A percentile compares a stretch with the other conserved stretches of the same genome.
Evolutionary conservation across 768 basidiomycete genomes (phyloP).

Genomic region (Naganishia antarctica): DNA sequence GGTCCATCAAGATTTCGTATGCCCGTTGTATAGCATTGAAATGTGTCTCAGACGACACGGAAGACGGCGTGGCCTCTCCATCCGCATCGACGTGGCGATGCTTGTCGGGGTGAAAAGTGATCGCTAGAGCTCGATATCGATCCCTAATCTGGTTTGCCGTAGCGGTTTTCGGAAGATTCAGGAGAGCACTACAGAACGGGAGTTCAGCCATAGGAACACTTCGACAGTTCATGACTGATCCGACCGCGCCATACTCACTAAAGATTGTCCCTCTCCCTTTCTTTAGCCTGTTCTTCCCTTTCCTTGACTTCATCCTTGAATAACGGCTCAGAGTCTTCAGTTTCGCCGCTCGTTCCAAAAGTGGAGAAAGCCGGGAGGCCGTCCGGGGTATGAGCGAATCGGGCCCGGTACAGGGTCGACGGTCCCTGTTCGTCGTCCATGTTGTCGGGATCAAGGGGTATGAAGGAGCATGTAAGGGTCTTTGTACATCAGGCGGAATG

Average conservation of each 20-base stretch:
- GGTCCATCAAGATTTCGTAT: slow-evolving; percentile 73
- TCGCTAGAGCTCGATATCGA: slow-evolving; percentile 64
- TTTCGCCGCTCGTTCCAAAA: slow-evolving; percentile 25
- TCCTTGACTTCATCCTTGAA: slow-evolving; percentile 22
- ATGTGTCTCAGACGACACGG: slow-evolving; percentile 58
- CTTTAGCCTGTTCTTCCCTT: slow-evolving; percentile 3
- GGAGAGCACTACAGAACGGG: slow-evolving; percentile 60
- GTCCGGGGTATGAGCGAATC: slow-evolving; percentile 37
- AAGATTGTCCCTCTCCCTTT: slow-evolving; percentile 30
- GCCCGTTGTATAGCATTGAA: slow-evolving; percentile 77
- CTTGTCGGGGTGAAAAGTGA: slow-evolving; percentile 73
- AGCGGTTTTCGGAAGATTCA: slow-evolving; percentile 65
- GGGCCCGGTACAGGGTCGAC: slow-evolving; percentile 35
- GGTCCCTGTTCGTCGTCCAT: slow-evolving; percentile 45
- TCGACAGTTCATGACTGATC: too few relatives aligned
- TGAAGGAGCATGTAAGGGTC: too few relatives aligned
- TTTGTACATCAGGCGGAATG: too few relatives aligned
- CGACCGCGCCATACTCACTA: slow-evolving; percentile 32
- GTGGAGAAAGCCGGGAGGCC: slow-evolving; percentile 36
- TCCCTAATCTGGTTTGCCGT: slow-evolving; percentile 68
- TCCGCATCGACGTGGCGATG: slow-evolving; percentile 11
- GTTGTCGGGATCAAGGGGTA: neutral
- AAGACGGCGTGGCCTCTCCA: slow-evolving; percentile 60
- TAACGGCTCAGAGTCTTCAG: slow-evolving; percentile 18
- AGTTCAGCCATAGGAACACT: neutral